phyloP scores from a whole-genome alignment of 2,329 filamentous ascomycete species.

The Lizonia empirigonia region DNA sequence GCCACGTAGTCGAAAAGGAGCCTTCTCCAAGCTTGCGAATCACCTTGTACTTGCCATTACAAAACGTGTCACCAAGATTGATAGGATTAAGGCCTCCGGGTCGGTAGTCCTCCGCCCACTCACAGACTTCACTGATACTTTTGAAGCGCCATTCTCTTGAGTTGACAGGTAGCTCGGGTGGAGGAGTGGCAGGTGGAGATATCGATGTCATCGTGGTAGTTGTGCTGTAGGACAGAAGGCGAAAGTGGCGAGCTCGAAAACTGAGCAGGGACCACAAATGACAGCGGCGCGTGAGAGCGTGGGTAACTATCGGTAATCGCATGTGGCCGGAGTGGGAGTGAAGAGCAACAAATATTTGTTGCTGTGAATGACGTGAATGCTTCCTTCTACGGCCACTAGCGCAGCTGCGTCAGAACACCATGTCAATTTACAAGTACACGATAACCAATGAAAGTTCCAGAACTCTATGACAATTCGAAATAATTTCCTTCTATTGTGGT shows the following conservation, averaged over 20 bases:
- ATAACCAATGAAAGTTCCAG: too few relatives aligned
- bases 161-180: neutral
- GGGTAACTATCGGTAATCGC: neutral
- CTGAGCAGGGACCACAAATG: neutral
- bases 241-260: neutral
- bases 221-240: neutral
- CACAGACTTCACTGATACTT: neutral
- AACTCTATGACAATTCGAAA: too few relatives aligned
- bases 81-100: neutral
- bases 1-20: constrained; percentile 8
- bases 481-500: too few relatives aligned
- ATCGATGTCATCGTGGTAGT: neutral
- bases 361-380: neutral
- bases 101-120: neutral
- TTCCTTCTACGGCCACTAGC: neutral
- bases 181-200: neutral
- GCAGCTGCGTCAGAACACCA: neutral
- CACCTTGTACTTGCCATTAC: constrained; percentile 3
- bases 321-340: neutral
- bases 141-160: neutral
- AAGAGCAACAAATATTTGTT: neutral
- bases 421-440: neutral
- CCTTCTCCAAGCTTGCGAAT: constrained; percentile 12
- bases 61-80: constrained; percentile 5
- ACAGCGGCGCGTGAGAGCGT: neutral